phyloP scores from a whole-genome alignment of 495 filamentous ascomycete genomes.

The Pyrenula aspistea region DNA sequence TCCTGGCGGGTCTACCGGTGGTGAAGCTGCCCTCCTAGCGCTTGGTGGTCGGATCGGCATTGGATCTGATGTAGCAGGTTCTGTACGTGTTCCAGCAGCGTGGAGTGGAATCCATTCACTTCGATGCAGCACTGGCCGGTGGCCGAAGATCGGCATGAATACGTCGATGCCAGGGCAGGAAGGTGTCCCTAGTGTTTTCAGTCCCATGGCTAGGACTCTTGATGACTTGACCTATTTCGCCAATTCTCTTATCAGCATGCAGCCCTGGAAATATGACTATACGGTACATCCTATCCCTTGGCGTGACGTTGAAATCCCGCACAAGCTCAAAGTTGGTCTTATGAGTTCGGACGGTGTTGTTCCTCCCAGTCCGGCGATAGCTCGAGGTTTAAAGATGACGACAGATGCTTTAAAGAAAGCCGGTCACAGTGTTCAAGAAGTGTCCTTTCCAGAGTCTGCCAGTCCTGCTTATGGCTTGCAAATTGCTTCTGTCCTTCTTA shows the following conservation, averaged over 20 bases:
- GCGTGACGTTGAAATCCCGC: slow-evolving; percentile 48
- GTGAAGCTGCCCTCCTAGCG: slow-evolving; percentile 76
- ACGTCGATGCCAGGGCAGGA: slow-evolving; percentile 95
- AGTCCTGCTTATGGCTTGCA: slow-evolving; percentile 60
- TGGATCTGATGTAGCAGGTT: slow-evolving; percentile 89
- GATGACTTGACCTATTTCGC: slow-evolving; percentile 80
- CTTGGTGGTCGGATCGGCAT: slow-evolving; percentile 85
- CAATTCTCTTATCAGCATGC: slow-evolving; percentile 63
- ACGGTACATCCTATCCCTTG: slow-evolving; percentile 76
- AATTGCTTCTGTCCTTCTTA: slow-evolving; percentile 76
- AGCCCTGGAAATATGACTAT: slow-evolving; percentile 87
- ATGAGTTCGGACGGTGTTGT: slow-evolving; percentile 76
- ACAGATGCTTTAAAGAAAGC: slow-evolving; percentile 52
- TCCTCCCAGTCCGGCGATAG: slow-evolving; percentile 75
- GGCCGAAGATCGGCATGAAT: slow-evolving; percentile 74
- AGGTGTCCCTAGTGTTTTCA: slow-evolving; percentile 79
- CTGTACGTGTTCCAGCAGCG: slow-evolving; percentile 79
- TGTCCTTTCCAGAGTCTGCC: slow-evolving; percentile 47
- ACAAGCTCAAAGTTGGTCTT: slow-evolving; percentile 61
- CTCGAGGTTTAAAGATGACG: slow-evolving; percentile 59
- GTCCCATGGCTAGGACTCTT: slow-evolving; percentile 84
- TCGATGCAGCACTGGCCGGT: slow-evolving; percentile 88
- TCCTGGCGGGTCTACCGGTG: slow-evolving; percentile 84
- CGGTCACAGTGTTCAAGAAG: slow-evolving; percentile 69
- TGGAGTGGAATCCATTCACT: slow-evolving; percentile 85